Conservation (phyloP, 2,329 filamentous ascomycete species). For the Septoria petroselini region DNA sequence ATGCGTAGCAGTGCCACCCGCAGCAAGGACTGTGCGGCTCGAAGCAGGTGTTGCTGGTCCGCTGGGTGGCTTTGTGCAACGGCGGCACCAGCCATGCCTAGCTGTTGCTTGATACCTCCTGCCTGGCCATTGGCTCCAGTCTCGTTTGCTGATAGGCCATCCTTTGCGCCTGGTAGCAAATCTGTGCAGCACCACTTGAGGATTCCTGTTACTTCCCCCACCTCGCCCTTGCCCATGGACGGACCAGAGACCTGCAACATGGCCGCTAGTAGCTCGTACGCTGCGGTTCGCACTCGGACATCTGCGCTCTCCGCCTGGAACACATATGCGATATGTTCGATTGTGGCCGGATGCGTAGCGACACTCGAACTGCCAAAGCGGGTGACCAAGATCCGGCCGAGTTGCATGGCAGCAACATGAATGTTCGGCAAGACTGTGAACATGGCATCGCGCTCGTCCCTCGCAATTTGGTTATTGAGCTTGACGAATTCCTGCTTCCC, state of each 20-base stretch:
- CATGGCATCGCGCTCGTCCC: constrained; percentile 78
- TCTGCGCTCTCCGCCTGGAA: constrained; percentile 56
- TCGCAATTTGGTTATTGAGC: constrained; percentile 68
- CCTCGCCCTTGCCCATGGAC: constrained; percentile 62
- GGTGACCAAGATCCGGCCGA: constrained; percentile 57
- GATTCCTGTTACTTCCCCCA: constrained; percentile 61
- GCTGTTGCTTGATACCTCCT: constrained; percentile 25
- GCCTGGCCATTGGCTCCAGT: constrained; percentile 9
- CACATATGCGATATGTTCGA: constrained; percentile 70
- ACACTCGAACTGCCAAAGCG: constrained; percentile 59
- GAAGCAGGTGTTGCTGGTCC: constrained; percentile 48
- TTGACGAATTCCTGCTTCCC: constrained; percentile 50
- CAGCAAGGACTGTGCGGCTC: constrained; percentile 62
- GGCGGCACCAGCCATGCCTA: constrained; percentile 21
- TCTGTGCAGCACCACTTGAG: constrained; percentile 72
- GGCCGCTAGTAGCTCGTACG: constrained; percentile 59
- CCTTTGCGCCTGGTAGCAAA: constrained; percentile 52
- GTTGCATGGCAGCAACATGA: constrained; percentile 65
- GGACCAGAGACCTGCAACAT: constrained; percentile 63
- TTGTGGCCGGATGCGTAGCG: constrained; percentile 59
- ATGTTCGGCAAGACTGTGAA: constrained; percentile 71
- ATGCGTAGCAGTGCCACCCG: constrained; percentile 56
- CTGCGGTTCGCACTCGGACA: constrained; percentile 55
- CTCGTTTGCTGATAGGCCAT: constrained; percentile 33
- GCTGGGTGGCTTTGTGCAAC: constrained; percentile 23